Conservation (phyloP, 2,329 filamentous ascomycete genomes). For the Laburnicola sp. region DNA sequence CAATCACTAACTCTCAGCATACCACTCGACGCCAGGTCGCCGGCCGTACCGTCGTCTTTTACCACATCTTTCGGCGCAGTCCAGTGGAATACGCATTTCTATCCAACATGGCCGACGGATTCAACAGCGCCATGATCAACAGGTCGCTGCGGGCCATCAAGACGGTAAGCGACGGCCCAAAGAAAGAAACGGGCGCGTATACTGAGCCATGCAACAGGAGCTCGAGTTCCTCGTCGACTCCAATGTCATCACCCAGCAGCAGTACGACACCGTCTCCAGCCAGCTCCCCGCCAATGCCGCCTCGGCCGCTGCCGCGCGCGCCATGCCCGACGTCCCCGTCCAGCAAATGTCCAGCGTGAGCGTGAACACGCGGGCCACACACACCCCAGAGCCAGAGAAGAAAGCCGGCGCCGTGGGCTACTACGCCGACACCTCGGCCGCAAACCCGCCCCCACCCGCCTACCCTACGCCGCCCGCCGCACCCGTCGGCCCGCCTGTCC, state of each 20-base stretch:
- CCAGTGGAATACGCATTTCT: not conserved
- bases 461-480: slow-evolving; percentile 53
- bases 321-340: slow-evolving; percentile 33
- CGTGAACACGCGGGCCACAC: slow-evolving; percentile 24
- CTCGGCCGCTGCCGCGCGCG: slow-evolving; percentile 48
- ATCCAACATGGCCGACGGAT: slow-evolving; percentile 46
- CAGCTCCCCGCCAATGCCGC: slow-evolving; percentile 74
- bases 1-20: not conserved
- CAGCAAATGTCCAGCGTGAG: slow-evolving; percentile 40
- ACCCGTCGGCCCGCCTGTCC: slow-evolving; percentile 56
- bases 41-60: too few species aligned
- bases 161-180: slow-evolving; percentile 60
- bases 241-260: slow-evolving; percentile 72
- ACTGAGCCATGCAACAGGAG: slow-evolving; percentile 62
- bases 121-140: slow-evolving; percentile 68
- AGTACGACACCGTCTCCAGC: slow-evolving; percentile 73
- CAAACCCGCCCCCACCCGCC: slow-evolving; percentile 50
- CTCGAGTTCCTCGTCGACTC: slow-evolving; percentile 86
- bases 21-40: too few species aligned
- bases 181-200: not conserved
- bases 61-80: not conserved
- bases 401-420: slow-evolving; percentile 48
- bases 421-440: slow-evolving; percentile 41
- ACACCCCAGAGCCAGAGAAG: slow-evolving; percentile 34
- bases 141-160: slow-evolving; percentile 85